phyloP scores from a whole-genome alignment of 2,329 filamentous ascomycete genomes.

The Botryosphaeria dothidea region DNA sequence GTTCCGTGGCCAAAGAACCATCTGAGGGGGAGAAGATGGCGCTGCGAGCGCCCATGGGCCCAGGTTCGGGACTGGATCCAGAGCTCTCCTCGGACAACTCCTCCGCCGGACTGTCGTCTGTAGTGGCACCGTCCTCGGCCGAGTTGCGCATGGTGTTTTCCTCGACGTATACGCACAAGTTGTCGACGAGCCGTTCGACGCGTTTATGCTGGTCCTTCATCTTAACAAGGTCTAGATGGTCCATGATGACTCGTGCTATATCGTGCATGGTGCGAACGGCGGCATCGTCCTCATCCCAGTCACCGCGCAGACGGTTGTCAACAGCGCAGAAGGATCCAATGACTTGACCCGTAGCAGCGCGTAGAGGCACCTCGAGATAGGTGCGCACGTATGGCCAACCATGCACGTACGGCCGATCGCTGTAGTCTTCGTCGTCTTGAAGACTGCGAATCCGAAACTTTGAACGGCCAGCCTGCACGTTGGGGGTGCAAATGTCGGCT shows the following conservation, averaged over 20 bases:
- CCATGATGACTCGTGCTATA: constrained; percentile 23
- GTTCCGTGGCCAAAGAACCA: neutral
- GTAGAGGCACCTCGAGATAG: constrained; percentile 36
- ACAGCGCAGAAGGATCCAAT: constrained; percentile 36
- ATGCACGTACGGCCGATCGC: constrained; percentile 30
- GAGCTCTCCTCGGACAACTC: neutral
- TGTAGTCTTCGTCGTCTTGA: constrained; percentile 34
- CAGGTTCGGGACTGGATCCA: too few relatives aligned
- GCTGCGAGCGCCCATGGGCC: too few relatives aligned
- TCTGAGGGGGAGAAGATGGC: neutral
- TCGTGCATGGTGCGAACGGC: neutral
- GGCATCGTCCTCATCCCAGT: constrained; percentile 30
- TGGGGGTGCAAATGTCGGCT: constrained; percentile 22
- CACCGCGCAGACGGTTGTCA: constrained; percentile 27
- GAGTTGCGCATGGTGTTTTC: neutral
- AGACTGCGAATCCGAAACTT: constrained; percentile 35
- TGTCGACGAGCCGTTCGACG: constrained; percentile 25
- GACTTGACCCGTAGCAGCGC: constrained; percentile 31
- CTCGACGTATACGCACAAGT: neutral
- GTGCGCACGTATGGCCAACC: constrained; percentile 31
- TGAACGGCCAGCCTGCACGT: constrained; percentile 23
- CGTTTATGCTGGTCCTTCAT: neutral
- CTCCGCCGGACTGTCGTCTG: neutral
- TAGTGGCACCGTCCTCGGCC: neutral
- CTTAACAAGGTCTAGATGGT: constrained; percentile 13